These are phyloP conservation scores for Rutidosis leptorrhynchoides DNA, from an alignment of 129 eudicot species.

Conservation along the genomic window DNA sequence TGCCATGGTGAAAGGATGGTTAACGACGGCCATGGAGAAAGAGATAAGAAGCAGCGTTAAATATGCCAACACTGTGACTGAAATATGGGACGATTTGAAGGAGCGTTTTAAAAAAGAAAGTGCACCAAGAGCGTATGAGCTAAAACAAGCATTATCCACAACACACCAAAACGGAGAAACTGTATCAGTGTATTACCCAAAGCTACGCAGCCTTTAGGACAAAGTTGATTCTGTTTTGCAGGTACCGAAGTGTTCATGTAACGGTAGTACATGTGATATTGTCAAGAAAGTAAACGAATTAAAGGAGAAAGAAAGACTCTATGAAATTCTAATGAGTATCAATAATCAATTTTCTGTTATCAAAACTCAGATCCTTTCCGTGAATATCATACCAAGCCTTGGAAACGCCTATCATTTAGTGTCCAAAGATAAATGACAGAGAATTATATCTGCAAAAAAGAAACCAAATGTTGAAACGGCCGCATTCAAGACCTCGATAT, in stretches of 20 bases:
- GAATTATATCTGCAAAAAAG: neutral
- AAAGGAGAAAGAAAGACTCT: neutral
- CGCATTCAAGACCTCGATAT: neutral
- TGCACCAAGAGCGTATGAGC: neutral
- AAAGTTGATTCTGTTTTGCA: neutral
- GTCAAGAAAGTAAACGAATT: neutral
- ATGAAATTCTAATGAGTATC: neutral
- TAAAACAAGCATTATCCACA: neutral
- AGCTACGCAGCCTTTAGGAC: neutral
- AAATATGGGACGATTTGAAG: neutral
- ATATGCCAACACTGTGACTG: neutral
- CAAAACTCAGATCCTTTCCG: neutral
- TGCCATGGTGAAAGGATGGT: neutral
- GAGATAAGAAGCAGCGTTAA: neutral
- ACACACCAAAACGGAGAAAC: neutral
- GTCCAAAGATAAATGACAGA: neutral
- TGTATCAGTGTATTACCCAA: neutral
- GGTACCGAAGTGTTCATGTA: neutral
- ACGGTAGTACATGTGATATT: neutral
- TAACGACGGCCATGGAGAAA: neutral
- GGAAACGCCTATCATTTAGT: neutral
- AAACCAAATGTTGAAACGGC: neutral
- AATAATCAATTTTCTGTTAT: too few relatives aligned
- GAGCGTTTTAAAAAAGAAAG: neutral
- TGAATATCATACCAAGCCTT: neutral